Conservation (phyloP, 192 early-diverging fungal species). For the Haplosporangium gracile region DNA sequence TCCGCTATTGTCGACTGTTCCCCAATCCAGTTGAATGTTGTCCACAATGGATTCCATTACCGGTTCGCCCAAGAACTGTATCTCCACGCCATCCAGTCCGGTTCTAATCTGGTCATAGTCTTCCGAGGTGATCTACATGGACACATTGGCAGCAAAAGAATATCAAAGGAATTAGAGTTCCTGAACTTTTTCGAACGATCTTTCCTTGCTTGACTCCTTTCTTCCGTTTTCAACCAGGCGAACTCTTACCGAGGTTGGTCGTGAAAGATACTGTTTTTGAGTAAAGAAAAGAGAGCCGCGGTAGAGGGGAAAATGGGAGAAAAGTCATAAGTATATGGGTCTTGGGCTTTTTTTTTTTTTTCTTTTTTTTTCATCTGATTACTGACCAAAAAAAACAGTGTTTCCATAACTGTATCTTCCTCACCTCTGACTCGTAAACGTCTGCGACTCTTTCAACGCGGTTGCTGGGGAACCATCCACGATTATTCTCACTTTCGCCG, state of each 20-base stretch:
- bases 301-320: background rate
- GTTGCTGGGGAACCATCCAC: slow-evolving; percentile 54
- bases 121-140: slow-evolving; percentile 51
- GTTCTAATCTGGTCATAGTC: slow-evolving; percentile 56
- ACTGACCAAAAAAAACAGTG: background rate
- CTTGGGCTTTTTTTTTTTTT: background rate
- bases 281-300: background rate
- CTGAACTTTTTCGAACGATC: background rate
- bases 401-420: background rate
- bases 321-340: background rate
- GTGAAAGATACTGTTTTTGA: slow-evolving; percentile 26
- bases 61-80: slow-evolving; percentile 53
- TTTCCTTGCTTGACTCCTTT: background rate
- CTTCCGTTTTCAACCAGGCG: background rate
- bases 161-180: background rate
- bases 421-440: slow-evolving; percentile 39
- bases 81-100: slow-evolving; percentile 51
- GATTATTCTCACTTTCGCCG: slow-evolving; percentile 35
- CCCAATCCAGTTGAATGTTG: slow-evolving; percentile 33
- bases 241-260: slow-evolving; percentile 43
- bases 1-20: slow-evolving; percentile 9
- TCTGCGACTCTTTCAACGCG: slow-evolving; percentile 34
- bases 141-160: background rate
- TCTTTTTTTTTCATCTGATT: background rate
- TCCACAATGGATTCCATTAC: slow-evolving; percentile 27